These are phyloP conservation scores for Euclidium syriacum DNA, from an alignment of 345 rosid species.

Conservation along the genomic window DNA sequence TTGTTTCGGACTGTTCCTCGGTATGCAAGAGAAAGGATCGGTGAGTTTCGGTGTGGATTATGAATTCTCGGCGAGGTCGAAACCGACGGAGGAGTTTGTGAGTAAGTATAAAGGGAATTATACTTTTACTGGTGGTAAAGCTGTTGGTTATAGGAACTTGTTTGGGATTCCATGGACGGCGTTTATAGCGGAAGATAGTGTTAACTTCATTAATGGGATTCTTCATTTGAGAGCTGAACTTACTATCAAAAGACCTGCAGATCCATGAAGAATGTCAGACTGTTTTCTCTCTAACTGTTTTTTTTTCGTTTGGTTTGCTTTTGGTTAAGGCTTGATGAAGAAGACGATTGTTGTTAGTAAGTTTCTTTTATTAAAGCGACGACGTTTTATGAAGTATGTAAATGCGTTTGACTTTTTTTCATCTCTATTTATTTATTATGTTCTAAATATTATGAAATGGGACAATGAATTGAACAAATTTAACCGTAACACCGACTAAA, in stretches of 20 bases:
- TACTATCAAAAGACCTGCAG: conserved; percentile 47
- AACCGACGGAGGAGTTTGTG: conserved; percentile 70
- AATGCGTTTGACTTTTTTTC: too few relatives aligned
- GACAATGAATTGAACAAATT: too few relatives aligned
- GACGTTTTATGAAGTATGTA: too few relatives aligned
- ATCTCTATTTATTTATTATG: too few relatives aligned
- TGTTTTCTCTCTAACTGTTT: too few relatives aligned
- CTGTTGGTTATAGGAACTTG: conserved; percentile 89
- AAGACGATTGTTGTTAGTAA: too few relatives aligned
- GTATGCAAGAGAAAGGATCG: conserved; percentile 97
- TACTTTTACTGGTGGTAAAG: conserved; percentile 92
- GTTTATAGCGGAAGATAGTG: conserved; percentile 78
- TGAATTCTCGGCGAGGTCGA: conserved; percentile 86
- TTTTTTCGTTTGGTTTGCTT: too few relatives aligned
- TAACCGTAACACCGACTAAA: too few relatives aligned
- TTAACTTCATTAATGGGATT: conserved; percentile 70
- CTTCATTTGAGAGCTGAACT: conserved; percentile 95
- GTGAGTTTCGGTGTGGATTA: conserved; percentile 91
- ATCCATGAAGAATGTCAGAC: too few relatives aligned
- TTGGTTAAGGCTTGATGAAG: too few relatives aligned
- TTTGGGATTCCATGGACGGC: conserved; percentile 78
- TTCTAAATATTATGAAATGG: too few relatives aligned
- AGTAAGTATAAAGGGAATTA: conserved; percentile 96
- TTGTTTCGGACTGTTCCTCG: conserved; percentile 87
- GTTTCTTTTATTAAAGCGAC: too few relatives aligned